A percentile compares a stretch with the other conserved stretches of the same genome.
These are phyloP conservation scores for Pythium scleroteichum DNA, from an alignment of 352 stramenopile genomes.

Conservation along the genomic window DNA sequence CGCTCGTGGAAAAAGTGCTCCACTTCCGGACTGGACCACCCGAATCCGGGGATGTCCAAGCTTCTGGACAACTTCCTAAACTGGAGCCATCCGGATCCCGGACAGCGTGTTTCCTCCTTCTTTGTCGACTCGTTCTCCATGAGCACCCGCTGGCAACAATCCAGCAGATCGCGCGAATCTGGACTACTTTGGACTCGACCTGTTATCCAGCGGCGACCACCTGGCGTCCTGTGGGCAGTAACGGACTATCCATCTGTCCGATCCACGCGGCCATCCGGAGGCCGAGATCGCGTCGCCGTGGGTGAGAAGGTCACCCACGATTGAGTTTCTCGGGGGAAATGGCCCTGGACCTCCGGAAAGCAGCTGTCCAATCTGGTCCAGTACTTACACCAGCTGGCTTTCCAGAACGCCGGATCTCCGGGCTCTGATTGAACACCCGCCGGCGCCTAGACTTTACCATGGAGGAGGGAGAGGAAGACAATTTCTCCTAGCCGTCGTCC, in stretches of 20 bases:
- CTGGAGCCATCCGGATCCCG: neutral
- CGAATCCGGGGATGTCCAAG: constrained; percentile 7
- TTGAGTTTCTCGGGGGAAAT: neutral
- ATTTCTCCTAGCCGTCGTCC: too few relatives aligned
- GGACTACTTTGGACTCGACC: too few relatives aligned
- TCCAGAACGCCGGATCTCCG: constrained; percentile 5
- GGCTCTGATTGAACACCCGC: neutral
- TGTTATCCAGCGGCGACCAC: too few relatives aligned
- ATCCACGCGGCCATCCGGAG: too few relatives aligned
- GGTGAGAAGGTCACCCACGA: neutral
- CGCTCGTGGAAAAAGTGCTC: neutral
- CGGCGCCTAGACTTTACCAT: neutral
- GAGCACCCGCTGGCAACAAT: too few relatives aligned
- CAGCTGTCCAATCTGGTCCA: neutral
- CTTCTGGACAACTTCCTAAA: neutral
- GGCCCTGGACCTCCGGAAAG: constrained; percentile 5
- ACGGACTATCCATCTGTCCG: too few relatives aligned
- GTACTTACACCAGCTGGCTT: neutral
- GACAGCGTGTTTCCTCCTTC: too few relatives aligned
- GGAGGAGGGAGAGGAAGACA: neutral
- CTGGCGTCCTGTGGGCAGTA: too few relatives aligned
- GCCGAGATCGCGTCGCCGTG: too few relatives aligned
- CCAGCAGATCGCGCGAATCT: too few relatives aligned
- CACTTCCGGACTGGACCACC: neutral
- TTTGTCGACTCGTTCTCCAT: too few relatives aligned